phyloP scores from a whole-genome alignment of 1,284 basidiomycete species.

The Fomitopsis betulina region DNA sequence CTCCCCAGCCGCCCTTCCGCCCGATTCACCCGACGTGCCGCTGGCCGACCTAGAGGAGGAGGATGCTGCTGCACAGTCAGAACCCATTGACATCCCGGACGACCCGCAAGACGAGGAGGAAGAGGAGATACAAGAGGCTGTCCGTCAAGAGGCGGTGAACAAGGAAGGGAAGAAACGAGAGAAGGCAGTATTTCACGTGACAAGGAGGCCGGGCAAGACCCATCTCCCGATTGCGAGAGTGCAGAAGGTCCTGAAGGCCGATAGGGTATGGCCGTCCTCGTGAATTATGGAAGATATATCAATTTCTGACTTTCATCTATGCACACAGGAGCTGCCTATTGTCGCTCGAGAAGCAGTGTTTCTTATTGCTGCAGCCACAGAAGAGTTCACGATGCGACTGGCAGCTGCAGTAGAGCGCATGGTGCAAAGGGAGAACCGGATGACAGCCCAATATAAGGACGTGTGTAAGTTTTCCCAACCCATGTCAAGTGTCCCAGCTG shows the following conservation, averaged over 20 bases:
- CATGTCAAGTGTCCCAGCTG: background rate
- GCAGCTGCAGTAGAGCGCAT: constrained; percentile 54
- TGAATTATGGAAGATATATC: too few species aligned
- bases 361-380: constrained; percentile 70
- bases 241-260: constrained; percentile 76
- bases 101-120: background rate
- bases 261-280: constrained; percentile 47
- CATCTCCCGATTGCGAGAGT: constrained; percentile 68
- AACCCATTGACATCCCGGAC: background rate
- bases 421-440: constrained; percentile 58
- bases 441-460: constrained; percentile 67
- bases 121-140: background rate
- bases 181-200: constrained; percentile 8
- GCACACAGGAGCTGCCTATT: constrained; percentile 61
- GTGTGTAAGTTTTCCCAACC: constrained; percentile 44
- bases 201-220: constrained; percentile 48
- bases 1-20: background rate
- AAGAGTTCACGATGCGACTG: constrained; percentile 71
- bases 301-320: background rate
- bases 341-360: constrained; percentile 70
- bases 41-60: background rate
- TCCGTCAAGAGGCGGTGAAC: background rate
- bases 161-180: constrained; percentile 5
- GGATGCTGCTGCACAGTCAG: background rate
- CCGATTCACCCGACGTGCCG: background rate